Percentiles rank a stretch among this genome's conserved stretches.
Conservation (phyloP, 192 early-diverging fungal species). For the Linnemannia zychae region DNA sequence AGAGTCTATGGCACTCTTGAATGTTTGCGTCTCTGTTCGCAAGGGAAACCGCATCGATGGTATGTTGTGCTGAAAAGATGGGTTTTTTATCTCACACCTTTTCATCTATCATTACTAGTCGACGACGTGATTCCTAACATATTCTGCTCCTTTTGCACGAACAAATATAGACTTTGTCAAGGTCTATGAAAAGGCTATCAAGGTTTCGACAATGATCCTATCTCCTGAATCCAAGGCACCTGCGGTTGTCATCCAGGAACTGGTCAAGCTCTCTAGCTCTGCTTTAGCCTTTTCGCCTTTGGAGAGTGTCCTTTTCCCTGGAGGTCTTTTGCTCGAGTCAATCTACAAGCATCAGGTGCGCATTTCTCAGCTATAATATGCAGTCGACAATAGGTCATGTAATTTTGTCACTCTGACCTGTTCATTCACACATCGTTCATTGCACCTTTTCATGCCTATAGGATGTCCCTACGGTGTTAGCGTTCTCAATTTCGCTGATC, state of each 20-base stretch:
- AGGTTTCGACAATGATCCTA: slow-evolving; percentile 55
- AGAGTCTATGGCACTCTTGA: slow-evolving; percentile 58
- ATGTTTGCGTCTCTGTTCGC: slow-evolving; percentile 64
- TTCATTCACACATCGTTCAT: not conserved
- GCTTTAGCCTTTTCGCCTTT: slow-evolving; percentile 43
- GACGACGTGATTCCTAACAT: not conserved
- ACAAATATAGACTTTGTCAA: slow-evolving; percentile 58
- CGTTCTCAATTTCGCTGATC: slow-evolving; percentile 76
- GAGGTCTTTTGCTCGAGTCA: slow-evolving; percentile 60
- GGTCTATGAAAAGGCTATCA: slow-evolving; percentile 55
- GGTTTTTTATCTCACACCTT: not conserved
- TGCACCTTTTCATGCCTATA: slow-evolving; percentile 23
- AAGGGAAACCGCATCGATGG: slow-evolving; percentile 67
- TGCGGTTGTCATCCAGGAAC: slow-evolving; percentile 42
- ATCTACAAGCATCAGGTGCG: slow-evolving; percentile 65
- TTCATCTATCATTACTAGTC: not conserved
- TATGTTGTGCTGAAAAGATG: slow-evolving; percentile 30
- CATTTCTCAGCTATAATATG: not conserved
- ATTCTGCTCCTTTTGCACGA: not conserved
- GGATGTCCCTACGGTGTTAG: slow-evolving; percentile 70
- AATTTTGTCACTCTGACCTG: not conserved
- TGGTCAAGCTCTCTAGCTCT: slow-evolving; percentile 40
- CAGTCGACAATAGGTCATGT: not conserved
- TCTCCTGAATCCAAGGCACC: slow-evolving; percentile 21
- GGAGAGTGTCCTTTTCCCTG: slow-evolving; percentile 61